Base-by-base conservation (phyloP, 192 early-diverging fungal species). In the Backusella australiensis region DNA sequence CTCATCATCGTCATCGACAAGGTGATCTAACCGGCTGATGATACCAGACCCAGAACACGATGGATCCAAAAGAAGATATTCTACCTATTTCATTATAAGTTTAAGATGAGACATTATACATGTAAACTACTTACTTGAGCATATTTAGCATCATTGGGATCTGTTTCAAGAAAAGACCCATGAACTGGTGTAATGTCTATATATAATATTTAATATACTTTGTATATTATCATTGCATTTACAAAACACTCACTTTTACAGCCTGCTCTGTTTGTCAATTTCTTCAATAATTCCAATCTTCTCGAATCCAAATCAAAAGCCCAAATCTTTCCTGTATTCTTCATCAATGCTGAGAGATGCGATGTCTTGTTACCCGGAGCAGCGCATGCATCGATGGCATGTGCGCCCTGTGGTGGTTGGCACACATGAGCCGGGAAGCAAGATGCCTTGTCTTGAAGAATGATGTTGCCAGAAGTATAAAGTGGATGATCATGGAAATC, bases 321-420 rank as follows among this genome's bases (percentile, higher is more conserved):
- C 83, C 87, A 93, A 59, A 99, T 94, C 39, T 81, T 88, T 14
- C 96, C 98, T 8, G 88, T 87, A 72, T 97, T 96, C 39, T 87
- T 86, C 93, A 98, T 95, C 34, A 96, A 84, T 71, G 94, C 93
- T 5, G 92, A 91, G 69, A 99, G 84, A 78, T 98, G 97, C 66
- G 94, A 94, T 5, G 98, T 99, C 80, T 99, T 99, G 85, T 99
- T 99, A 6, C 97, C 97, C 4, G 97, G 97, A 0, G 97, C 97
- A 17, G 98, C 98, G 80, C 97, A 99, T 8, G 92, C 96, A 79
- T 99, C 98, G 56, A 99, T 94, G 2, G 91, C 94, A 75, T 90
- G 84, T 0, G 89, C 80, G 4, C 80, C 71, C 29, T 76, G 75
- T 3, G 88, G 83, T 0, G 96, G 91, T 4, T 83, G 84, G 42